These are phyloP conservation scores for Kernera saxatilis DNA, from an alignment of 345 rosid genomes.

Conservation along the genomic window DNA sequence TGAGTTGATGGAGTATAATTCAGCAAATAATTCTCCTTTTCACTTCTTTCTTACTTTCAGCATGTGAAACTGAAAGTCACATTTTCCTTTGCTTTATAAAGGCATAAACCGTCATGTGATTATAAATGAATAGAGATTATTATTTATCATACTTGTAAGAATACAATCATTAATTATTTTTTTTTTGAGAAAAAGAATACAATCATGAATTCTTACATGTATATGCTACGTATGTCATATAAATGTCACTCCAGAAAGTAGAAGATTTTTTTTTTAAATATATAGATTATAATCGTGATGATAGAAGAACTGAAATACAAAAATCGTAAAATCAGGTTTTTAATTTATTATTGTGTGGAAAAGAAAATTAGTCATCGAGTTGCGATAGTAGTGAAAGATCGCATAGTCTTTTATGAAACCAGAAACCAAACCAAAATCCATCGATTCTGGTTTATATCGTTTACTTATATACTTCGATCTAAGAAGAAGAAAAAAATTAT, in stretches of 20 bases:
- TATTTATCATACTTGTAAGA: neutral
- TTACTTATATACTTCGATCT: too few relatives aligned
- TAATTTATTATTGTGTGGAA: too few relatives aligned
- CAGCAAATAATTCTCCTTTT: neutral
- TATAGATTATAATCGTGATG: neutral
- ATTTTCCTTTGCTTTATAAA: neutral
- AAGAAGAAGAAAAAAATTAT: too few relatives aligned
- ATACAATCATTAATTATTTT: neutral
- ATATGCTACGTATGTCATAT: neutral
- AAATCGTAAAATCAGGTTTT: too few relatives aligned
- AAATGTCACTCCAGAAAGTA: neutral
- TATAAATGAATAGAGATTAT: neutral
- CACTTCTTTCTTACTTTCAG: neutral
- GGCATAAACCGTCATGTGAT: neutral
- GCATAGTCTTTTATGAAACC: too few relatives aligned
- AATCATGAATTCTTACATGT: neutral
- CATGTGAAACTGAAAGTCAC: slow-evolving; percentile 14
- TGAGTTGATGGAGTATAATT: neutral
- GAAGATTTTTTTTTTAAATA: too few relatives aligned
- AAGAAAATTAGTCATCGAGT: too few relatives aligned
- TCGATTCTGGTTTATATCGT: too few relatives aligned
- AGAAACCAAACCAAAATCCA: too few relatives aligned
- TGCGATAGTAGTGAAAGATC: too few relatives aligned
- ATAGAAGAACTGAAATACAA: too few relatives aligned
- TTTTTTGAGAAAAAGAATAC: too few relatives aligned